Conservation (phyloP, 2,329 filamentous ascomycete genomes). For the Phyllosticta paracitricarpa region DNA sequence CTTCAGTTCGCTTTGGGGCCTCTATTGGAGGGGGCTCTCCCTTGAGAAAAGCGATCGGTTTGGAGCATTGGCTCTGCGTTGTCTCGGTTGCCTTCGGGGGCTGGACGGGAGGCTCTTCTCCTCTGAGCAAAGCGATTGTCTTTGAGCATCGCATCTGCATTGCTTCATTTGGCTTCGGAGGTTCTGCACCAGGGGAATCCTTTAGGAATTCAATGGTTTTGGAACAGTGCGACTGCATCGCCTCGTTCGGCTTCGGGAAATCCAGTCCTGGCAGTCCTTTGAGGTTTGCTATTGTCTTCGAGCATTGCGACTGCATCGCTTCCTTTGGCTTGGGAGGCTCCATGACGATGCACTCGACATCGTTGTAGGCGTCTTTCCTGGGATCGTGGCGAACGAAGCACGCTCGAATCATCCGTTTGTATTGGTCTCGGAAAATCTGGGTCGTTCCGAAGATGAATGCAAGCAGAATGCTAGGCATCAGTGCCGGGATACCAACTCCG, state of each 20-base stretch:
- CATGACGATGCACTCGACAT: background rate
- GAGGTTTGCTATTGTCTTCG: background rate
- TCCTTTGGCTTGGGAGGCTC: background rate
- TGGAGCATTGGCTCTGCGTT: background rate
- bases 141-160: background rate
- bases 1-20: background rate
- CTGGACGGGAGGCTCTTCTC: background rate
- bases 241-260: background rate
- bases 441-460: conserved; percentile 8
- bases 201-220: background rate
- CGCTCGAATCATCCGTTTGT: background rate
- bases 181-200: background rate
- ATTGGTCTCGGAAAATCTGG: background rate
- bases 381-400: background rate
- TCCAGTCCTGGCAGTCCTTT: background rate
- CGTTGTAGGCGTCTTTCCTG: background rate
- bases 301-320: background rate
- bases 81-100: background rate
- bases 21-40: background rate
- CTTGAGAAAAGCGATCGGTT: background rate
- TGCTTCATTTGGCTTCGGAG: background rate
- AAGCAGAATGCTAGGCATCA: conserved; percentile 1
- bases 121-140: background rate
- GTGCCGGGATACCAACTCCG: background rate
- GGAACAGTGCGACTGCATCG: background rate